Evolutionary conservation across 495 filamentous ascomycete genomes (phyloP), one percentile per base, ranked within the genome.

Genomic region (Pseudoneurospora amorphoporcata): DNA sequence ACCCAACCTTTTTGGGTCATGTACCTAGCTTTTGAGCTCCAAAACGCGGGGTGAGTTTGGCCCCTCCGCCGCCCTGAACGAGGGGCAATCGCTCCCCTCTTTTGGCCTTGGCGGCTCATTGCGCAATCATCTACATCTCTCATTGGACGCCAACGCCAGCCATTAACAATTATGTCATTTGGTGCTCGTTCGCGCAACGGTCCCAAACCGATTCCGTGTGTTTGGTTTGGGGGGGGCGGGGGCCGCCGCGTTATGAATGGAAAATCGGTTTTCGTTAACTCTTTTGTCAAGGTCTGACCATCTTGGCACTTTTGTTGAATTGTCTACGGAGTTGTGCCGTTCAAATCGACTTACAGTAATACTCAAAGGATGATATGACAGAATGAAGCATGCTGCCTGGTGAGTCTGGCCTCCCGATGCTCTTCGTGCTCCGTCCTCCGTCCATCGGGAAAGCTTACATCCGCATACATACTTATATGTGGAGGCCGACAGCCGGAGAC

Each of bases 151-250:
- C 7, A 23, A 3, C 3, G 29, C 19, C 69, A 69, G 61, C 23
- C 61, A 40, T 42, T 42, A 39, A 72, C 72, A 47, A 81, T 81
- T 74, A 77, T 78, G 80, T 80, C 79, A 81, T 81, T 77, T 77
- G 69, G 68, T 41, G 70, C 42, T 16, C 42, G 74, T 38, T 77
- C 68, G 78, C 75, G 78, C 78, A 79, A 79, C 73, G 35, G 45
- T 41, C 42, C 35, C 40, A 68, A 32, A 23, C 23, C 23, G 1
- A 23, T 23, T 32, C 39, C 40, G 9, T 61, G 12, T 61, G 53
- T 37, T n/a, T n/a, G n/a, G n/a, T n/a, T n/a, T n/a, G n/a, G n/a
- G n/a, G n/a, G n/a, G n/a, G n/a, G n/a, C 5, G 53, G 45, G 53
- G 23, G 10, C 53, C n/a, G n/a, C 19, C 35, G 35, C 35, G 3